These are phyloP conservation scores for Sparassis latifolia DNA, from an alignment of 1,284 basidiomycete genomes.

Conservation along the genomic window DNA sequence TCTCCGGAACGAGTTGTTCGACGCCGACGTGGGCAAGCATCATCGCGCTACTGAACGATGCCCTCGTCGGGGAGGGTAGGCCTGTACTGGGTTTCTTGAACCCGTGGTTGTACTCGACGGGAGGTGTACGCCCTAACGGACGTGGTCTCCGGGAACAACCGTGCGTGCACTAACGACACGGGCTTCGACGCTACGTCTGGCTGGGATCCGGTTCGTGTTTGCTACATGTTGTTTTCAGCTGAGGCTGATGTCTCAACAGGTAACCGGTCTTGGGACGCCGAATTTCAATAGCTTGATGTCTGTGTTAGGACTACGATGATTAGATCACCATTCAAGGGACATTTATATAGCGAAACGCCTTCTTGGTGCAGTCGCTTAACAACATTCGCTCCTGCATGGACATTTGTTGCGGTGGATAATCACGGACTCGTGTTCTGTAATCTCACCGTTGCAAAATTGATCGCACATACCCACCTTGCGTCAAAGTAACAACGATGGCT, in stretches of 20 bases:
- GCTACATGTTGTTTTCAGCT: neutral
- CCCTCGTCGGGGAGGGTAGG: slow-evolving; percentile 32
- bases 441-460: no score
- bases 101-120: slow-evolving; percentile 28
- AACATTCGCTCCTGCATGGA: no score
- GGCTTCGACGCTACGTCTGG: slow-evolving; percentile 41
- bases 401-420: no score
- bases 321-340: neutral
- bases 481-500: no score
- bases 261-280: slow-evolving; percentile 1
- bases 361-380: no score
- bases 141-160: slow-evolving; percentile 10
- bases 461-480: no score
- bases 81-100: slow-evolving; percentile 52
- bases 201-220: slow-evolving; percentile 46
- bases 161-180: slow-evolving; percentile 11
- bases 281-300: neutral
- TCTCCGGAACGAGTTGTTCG: slow-evolving; percentile 29
- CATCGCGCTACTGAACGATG: slow-evolving; percentile 57
- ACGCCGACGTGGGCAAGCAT: slow-evolving; percentile 41
- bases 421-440: no score
- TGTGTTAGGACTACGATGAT: neutral
- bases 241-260: slow-evolving; percentile 2
- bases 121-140: slow-evolving; percentile 6
- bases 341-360: no score